Percentiles rank a stretch among this genome's conserved stretches.
Conservation (phyloP, 2,329 filamentous ascomycete genomes). For the Fusarium mangiferae region DNA sequence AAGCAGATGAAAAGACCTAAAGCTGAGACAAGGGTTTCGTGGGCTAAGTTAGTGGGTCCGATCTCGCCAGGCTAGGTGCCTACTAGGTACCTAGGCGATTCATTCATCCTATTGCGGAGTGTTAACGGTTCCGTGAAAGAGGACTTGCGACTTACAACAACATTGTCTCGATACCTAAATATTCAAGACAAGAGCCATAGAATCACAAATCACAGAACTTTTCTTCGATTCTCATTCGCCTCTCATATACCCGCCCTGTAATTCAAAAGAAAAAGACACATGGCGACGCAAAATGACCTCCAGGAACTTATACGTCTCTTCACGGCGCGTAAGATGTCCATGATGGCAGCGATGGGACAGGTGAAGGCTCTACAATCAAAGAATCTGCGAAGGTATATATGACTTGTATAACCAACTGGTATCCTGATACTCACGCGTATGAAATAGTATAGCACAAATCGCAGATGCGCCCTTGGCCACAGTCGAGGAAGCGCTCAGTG, state of each 20-base stretch:
- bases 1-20: conserved; percentile 14
- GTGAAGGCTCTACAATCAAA: conserved; percentile 67
- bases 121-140: conserved; percentile 2
- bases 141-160: conserved; percentile 35
- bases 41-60: conserved; percentile 23
- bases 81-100: not conserved
- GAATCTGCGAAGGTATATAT: conserved; percentile 67
- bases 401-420: no score
- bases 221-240: not conserved
- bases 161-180: not conserved
- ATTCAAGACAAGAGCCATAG: not conserved
- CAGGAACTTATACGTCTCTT: conserved; percentile 70
- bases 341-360: conserved; percentile 68
- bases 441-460: conserved; percentile 63
- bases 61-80: conserved; percentile 9
- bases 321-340: conserved; percentile 67
- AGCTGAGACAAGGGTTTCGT: conserved; percentile 24
- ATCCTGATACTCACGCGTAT: not conserved
- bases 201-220: no score
- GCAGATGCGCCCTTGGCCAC: conserved; percentile 58
- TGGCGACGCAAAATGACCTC: conserved; percentile 68
- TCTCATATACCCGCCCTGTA: not conserved
- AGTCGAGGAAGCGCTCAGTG: conserved; percentile 59
- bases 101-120: conserved; percentile 18
- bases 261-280: conserved; percentile 38